Evolutionary conservation across 2,329 filamentous ascomycete species (phyloP), one percentile per base, ranked within the genome.

Genomic region (Trichoderma cornu-damae): DNA sequence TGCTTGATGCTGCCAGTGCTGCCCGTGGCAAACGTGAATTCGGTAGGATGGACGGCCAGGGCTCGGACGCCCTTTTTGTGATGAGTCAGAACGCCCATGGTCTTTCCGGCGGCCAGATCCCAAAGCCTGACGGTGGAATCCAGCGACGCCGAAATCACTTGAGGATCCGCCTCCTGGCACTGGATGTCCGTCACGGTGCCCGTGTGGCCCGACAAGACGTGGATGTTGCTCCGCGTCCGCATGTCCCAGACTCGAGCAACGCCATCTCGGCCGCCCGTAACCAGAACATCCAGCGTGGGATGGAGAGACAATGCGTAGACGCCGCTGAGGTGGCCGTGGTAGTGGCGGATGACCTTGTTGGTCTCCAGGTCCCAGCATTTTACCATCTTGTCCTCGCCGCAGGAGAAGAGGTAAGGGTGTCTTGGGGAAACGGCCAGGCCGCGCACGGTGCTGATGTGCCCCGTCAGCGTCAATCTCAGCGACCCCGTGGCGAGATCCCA

Each of bases 301-400:
- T 99, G 94, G n/a, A 99, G 77, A 2, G 89, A 84, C 5, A 99
- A 78, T 1, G 92, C 92, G 74, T 99, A 99, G 3, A 99, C 94
- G 62, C 94, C 94, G 65, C 90, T 96, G 20, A 99, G 77, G 75
- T 99, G 94, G 16, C 95, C 95, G 71, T 99, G 94, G 72, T 97
- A 99, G 73, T 96, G 91, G 37, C 93, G 84, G 68, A 97, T 96
- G 60, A 99, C 94, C 73, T 96, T 96, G 77, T 99, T 99, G n/a
- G 93, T 96, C 73, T 99, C 94, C 63, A 99, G 77, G 76, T 99
- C 94, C 94, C 94, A 99, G 75, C 94, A 99, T 75, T 99, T 99
- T 61, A 99, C 94, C 92, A 96, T 96, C 78, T 99, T 99, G 72
- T 99, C 94, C 73, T 99, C 94, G 59, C 90, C 95, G 68, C 94